Evolutionary conservation across 2,329 filamentous ascomycete genomes (phyloP).

Genomic region (Diaporthe citriasiana): DNA sequence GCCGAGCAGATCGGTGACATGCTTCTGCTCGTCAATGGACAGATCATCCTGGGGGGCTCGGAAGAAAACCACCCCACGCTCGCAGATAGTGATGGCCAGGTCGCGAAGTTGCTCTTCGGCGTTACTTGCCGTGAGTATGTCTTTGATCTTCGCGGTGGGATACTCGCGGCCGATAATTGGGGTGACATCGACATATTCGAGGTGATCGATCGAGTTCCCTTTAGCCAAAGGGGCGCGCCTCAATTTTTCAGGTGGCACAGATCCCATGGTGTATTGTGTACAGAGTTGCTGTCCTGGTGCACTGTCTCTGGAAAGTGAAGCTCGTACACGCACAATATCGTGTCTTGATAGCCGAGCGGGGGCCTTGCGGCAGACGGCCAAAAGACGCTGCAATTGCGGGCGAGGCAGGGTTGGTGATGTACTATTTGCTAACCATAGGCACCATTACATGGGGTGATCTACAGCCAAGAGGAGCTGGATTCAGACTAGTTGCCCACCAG

Average conservation of each 20-base stretch:
- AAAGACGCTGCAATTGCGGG: too few species aligned
- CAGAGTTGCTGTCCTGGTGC: not conserved
- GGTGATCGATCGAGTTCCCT: conserved; percentile 45
- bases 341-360: not conserved
- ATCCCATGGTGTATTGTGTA: not conserved
- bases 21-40: conserved; percentile 51
- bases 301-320: not conserved
- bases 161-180: conserved; percentile 53
- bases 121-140: conserved; percentile 50
- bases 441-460: not conserved
- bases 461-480: not conserved
- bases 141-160: conserved; percentile 42
- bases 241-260: not conserved
- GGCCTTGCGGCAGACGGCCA: not conserved
- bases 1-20: conserved; percentile 51
- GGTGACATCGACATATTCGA: conserved; percentile 51
- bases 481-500: not conserved
- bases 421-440: not conserved
- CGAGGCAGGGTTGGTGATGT: not conserved
- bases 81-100: conserved; percentile 53
- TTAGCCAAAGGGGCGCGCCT: conserved; percentile 6
- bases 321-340: not conserved
- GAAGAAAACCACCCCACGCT: conserved; percentile 53
- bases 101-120: conserved; percentile 51
- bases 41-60: conserved; percentile 51